Evolutionary conservation across 257 asterid genomes (phyloP).

Genomic region (Anisodus acutangulus): DNA sequence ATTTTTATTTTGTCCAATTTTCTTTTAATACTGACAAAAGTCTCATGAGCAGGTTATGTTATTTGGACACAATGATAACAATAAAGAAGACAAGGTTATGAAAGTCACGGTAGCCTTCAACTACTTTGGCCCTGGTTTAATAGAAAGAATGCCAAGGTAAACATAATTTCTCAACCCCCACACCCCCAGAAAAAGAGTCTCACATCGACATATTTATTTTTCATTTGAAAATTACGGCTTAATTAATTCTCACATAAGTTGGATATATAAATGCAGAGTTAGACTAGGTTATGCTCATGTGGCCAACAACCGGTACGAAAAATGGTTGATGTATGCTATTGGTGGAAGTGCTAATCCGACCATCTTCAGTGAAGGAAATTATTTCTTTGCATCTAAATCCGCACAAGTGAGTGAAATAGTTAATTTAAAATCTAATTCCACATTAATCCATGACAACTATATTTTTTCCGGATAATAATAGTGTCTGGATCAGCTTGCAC

Average conservation of each 20-base stretch:
- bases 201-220: neutral
- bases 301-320: constrained; percentile 80
- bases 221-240: neutral
- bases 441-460: neutral
- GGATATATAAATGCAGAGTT: constrained; percentile 48
- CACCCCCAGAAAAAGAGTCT: too few relatives aligned
- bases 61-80: constrained; percentile 70
- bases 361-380: constrained; percentile 90
- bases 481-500: too few relatives aligned
- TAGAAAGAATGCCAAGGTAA: constrained; percentile 87
- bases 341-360: constrained; percentile 96
- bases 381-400: constrained; percentile 66
- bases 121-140: constrained; percentile 85
- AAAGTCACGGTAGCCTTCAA: constrained; percentile 81
- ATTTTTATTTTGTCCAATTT: neutral
- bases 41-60: constrained; percentile 48
- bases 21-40: neutral
- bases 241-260: constrained; percentile 18
- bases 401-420: constrained; percentile 53
- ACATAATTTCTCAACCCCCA: neutral
- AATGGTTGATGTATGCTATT: constrained; percentile 84
- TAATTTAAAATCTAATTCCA: neutral
- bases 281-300: constrained; percentile 79
- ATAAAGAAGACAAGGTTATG: constrained; percentile 59
- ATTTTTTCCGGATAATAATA: too few relatives aligned